Base-by-base conservation (phyloP, 2,329 filamentous ascomycete species). In the Orbilia blumenaviensis region DNA sequence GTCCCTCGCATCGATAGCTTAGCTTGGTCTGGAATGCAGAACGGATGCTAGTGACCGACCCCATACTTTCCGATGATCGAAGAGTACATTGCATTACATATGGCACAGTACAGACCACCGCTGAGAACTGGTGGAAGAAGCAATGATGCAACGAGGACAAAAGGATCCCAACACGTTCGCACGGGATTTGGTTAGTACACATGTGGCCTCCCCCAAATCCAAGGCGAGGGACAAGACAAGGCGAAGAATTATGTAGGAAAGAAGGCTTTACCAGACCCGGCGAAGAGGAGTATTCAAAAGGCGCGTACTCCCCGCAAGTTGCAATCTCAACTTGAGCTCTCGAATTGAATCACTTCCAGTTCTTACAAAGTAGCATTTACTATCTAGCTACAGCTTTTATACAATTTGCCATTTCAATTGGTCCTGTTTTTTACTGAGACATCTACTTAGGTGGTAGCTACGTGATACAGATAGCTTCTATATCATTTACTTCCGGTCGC, bases 1-100 rank as follows among this genome's bases (percentile, higher is more conserved):
- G 14, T 14, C 54, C 62, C 62, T 75, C 71, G 71, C 71, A 67
- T 75, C 71, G 71, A 75, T 75, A 63, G 71, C 71, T 63, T 48
- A 34, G 61, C 62, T 67, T 38, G 58, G 67, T 38, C 21, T 56
- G 58, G 67, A 63, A 69, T 69, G 66, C 29, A 54, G 16, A 12
- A 16, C 46, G 23, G 48, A 54, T 54, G 48, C 48, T 16, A 29
- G 48, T 36, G 36, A 36, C 66, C 27, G 36, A 36, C 66, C 27
- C 42, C 29, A 50, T 41, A 41, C 52, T 44, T 52, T 50, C 34
- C 36, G 63, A 58, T 46, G 48, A 36, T 67, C 63, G 48, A 66
- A n/a, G n/a, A 16, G 36, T 41, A 41, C n/a, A n/a, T n/a, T n/a
- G n/a, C n/a, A n/a, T n/a, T 14, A 52, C 38, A 16, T 44, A 50